These are phyloP conservation scores for Talaromyces funiculosus DNA, from an alignment of 2,329 filamentous ascomycete genomes.

Conservation along the genomic window DNA sequence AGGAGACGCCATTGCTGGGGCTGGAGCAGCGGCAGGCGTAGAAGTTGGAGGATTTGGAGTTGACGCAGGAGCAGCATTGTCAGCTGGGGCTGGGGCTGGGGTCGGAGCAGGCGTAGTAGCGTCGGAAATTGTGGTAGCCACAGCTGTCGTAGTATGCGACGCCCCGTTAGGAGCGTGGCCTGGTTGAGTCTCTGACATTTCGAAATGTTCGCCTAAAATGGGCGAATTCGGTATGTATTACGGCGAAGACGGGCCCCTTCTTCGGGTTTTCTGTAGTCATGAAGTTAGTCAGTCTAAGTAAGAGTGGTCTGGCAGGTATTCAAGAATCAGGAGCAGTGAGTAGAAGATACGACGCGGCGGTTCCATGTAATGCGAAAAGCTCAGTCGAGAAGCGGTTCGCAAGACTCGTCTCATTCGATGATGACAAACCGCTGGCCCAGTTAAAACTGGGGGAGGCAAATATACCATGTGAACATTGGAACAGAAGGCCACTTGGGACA, in stretches of 20 bases:
- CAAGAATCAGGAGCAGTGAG: background rate
- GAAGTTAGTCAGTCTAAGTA: background rate
- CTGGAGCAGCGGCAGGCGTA: background rate
- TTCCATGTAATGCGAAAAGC: background rate
- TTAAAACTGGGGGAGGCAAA: background rate
- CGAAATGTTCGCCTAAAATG: background rate
- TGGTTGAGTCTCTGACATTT: constrained; percentile 11
- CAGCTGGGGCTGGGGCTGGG: background rate
- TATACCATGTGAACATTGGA: background rate
- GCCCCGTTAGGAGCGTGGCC: background rate
- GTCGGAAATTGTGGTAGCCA: background rate
- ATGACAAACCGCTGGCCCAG: background rate
- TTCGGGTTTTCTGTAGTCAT: background rate
- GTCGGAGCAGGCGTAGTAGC: background rate
- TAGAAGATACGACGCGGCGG: background rate
- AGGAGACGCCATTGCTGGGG: background rate
- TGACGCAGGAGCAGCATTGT: constrained; percentile 3
- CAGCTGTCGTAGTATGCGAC: background rate
- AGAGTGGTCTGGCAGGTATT: background rate
- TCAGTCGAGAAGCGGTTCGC: background rate
- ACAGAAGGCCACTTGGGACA: background rate
- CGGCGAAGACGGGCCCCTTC: background rate
- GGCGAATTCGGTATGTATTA: background rate
- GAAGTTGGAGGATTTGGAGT: background rate
- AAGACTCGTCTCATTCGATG: background rate